Evolutionary conservation across 2,329 filamentous ascomycete species (phyloP).

Genomic region (Emergomyces africanus): DNA sequence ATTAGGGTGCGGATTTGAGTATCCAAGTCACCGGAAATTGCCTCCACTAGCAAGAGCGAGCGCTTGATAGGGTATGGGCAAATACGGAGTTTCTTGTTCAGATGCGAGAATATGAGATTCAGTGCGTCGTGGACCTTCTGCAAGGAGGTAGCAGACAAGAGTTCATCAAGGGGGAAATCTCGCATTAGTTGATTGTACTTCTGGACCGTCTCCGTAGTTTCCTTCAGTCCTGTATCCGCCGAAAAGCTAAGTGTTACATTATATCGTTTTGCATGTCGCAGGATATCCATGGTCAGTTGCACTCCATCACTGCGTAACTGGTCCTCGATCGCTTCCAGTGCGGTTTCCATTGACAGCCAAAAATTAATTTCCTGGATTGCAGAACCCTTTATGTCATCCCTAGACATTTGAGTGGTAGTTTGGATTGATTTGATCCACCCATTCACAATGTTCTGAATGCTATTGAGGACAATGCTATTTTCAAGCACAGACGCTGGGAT

Average conservation of each 20-base stretch:
- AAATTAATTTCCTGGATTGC: constrained; percentile 98
- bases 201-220: constrained; percentile 89
- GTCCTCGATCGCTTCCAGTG: constrained; percentile 78
- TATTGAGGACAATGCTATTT: constrained; percentile 87
- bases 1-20: constrained; percentile 73
- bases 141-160: constrained; percentile 82
- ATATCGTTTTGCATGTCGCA: constrained; percentile 95
- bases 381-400: constrained; percentile 64
- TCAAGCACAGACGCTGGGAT: constrained; percentile 65
- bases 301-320: constrained; percentile 86
- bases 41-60: constrained; percentile 86
- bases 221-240: constrained; percentile 89
- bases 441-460: constrained; percentile 84
- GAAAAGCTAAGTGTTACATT: constrained; percentile 95
- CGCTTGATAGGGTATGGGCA: constrained; percentile 90
- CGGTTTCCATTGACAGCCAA: constrained; percentile 94
- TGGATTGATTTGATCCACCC: constrained; percentile 99
- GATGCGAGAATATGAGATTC: constrained; percentile 76
- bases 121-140: constrained; percentile 82
- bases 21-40: constrained; percentile 88
- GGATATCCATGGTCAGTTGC: constrained; percentile 77
- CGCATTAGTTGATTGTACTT: constrained; percentile 99
- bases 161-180: constrained; percentile 90
- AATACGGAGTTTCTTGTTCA: constrained; percentile 96
- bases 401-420: constrained; percentile 84